Percentiles rank a stretch among this genome's conserved stretches.
phyloP scores from a whole-genome alignment of 1,284 basidiomycete species.

The Ceratobasidium papillatum region DNA sequence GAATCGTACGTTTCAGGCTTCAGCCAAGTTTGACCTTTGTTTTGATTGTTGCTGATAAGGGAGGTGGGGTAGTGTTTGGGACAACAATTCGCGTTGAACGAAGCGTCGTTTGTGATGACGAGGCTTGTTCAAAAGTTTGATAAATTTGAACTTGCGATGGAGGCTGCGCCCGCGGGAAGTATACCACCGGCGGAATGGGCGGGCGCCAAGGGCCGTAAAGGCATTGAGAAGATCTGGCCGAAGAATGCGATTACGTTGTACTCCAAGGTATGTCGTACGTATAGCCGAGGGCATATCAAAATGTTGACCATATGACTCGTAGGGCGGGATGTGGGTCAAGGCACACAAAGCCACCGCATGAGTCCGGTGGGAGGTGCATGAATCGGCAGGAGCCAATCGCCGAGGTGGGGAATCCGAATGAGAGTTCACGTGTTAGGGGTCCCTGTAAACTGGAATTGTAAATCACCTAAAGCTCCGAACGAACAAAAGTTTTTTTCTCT shows the following conservation, averaged over 20 bases:
- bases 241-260: slow-evolving; percentile 39
- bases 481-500: slow-evolving; percentile 12
- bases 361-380: too few species aligned
- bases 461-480: slow-evolving; percentile 2
- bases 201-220: slow-evolving; percentile 27
- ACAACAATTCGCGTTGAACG: slow-evolving; percentile 41
- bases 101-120: slow-evolving; percentile 39
- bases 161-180: slow-evolving; percentile 40
- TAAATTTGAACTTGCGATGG: slow-evolving; percentile 37
- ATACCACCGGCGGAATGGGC: slow-evolving; percentile 41
- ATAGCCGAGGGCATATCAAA: neutral
- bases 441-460: neutral
- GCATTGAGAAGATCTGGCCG: slow-evolving; percentile 41
- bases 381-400: neutral
- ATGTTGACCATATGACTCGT: slow-evolving; percentile 6
- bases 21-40: neutral
- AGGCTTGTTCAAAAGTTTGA: slow-evolving; percentile 40
- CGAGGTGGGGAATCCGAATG: neutral
- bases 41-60: neutral
- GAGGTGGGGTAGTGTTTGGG: slow-evolving; percentile 1
- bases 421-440: neutral
- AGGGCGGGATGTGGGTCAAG: slow-evolving; percentile 20
- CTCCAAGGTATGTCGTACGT: slow-evolving; percentile 27
- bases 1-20: slow-evolving; percentile 36
- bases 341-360: too few species aligned